Base-by-base conservation (phyloP, 192 early-diverging fungal species). In the Phlyctochytrium bullatum region DNA sequence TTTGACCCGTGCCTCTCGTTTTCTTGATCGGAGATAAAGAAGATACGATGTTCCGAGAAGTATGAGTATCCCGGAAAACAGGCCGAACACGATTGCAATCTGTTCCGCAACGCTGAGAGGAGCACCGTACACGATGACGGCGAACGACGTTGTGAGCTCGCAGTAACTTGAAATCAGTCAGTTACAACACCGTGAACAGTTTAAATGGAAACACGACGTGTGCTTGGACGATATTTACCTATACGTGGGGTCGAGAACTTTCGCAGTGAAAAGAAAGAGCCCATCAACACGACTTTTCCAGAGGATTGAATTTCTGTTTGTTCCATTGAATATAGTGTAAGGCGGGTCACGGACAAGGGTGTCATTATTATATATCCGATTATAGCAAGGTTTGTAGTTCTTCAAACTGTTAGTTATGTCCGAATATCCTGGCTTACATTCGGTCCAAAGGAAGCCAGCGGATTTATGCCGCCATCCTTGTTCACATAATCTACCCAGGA, bases 281-380 rank as follows among this genome's bases (percentile, higher is more conserved):
- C 69, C 69, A 28, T 64, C 33, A 1, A 3, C 14, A 27, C 62
- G 61, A 2, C 62, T 62, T 16, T 24, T 64, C 69, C 69, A 71
- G 29, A 71, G 36, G 36, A 71, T 54, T 28, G 51, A 54, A 27
- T 56, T 30, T 14, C 36, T 23, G 62, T 64, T 71, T 20, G 61
- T 59, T 4, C 28, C 6, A 30, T 71, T 71, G 62, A 71, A 71
- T 20, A 71, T 62, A 28, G 69, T 71, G 56, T 71, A 71, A 36
- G n/a, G 24, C 2, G 34, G 31, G 33, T 33, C 40, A 16, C 25
- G 35, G 36, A 64, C 27, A 10, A 63, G 16, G 2, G 28, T 14
- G 20, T 20, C 53, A 24, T 54, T 34, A 1, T n/a, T 34, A 36
- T 16, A 28, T 23, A 25, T 36, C n/a, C n/a, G n/a, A n/a, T n/a